Percentiles rank a stretch among this genome's conserved stretches.
These are phyloP conservation scores for Naganishia onofrii DNA, from an alignment of 768 basidiomycete genomes.

Conservation along the genomic window DNA sequence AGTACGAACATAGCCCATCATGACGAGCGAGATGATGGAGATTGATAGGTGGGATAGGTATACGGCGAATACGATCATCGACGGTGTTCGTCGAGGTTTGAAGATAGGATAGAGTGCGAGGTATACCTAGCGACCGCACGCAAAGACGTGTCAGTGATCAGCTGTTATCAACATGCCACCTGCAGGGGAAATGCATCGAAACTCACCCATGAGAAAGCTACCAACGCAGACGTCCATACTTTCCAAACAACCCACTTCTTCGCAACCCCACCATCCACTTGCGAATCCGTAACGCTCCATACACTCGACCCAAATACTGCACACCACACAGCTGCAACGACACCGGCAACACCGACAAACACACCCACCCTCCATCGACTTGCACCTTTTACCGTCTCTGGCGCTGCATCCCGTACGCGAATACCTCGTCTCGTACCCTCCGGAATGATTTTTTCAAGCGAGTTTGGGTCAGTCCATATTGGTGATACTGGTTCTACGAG, in stretches of 20 bases:
- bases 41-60: conserved; percentile 35
- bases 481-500: conserved; percentile 24
- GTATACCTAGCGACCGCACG: conserved; percentile 32
- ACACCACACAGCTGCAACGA: conserved; percentile 38
- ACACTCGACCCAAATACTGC: conserved; percentile 35
- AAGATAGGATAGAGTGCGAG: conserved; percentile 36
- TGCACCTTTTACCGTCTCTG: conserved; percentile 25
- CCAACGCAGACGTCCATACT: conserved; percentile 36
- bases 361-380: conserved; percentile 39
- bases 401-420: conserved; percentile 26
- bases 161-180: not conserved
- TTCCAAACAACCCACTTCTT: conserved; percentile 27
- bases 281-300: conserved; percentile 24
- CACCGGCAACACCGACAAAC: conserved; percentile 35
- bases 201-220: conserved; percentile 48
- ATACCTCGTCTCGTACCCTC: conserved; percentile 21
- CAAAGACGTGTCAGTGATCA: not conserved
- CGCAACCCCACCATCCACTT: not conserved
- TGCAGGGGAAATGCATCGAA: too few relatives aligned
- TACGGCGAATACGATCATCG: conserved; percentile 35
- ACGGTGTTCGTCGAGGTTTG: conserved; percentile 40
- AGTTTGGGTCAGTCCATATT: conserved; percentile 38
- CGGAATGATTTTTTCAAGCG: conserved; percentile 38
- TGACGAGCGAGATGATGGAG: conserved; percentile 35
- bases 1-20: conserved; percentile 35